These are phyloP conservation scores for slime mould (Dictyostelium discoideum) DNA, from an alignment of 78 protist species.

Conservation along the genomic window DNA sequence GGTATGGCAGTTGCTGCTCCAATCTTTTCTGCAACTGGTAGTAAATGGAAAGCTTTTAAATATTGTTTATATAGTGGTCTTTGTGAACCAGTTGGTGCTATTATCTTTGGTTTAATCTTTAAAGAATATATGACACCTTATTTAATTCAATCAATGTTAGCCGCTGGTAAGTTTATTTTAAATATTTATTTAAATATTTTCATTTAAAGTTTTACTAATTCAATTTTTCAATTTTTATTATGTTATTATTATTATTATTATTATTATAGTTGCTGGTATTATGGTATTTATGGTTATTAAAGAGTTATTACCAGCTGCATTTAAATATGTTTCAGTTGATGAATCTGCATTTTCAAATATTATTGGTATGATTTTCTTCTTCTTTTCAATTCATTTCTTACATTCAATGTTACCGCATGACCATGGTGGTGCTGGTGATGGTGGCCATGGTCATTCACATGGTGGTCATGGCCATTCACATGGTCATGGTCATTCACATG, in stretches of 20 bases:
- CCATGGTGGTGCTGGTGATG: slow-evolving; percentile 9
- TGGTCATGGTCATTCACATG: slow-evolving; percentile 29
- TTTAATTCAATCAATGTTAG: slow-evolving; percentile 75
- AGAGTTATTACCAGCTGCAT: slow-evolving; percentile 77
- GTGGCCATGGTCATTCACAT: slow-evolving; percentile 5
- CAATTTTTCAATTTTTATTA: neutral
- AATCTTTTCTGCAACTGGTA: slow-evolving; percentile 73
- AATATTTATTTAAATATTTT: neutral
- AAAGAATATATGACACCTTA: slow-evolving; percentile 65
- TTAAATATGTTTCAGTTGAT: slow-evolving; percentile 59
- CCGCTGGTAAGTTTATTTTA: slow-evolving; percentile 22
- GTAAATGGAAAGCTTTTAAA: slow-evolving; percentile 85
- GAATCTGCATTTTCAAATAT: slow-evolving; percentile 47
- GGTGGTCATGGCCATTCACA: slow-evolving; percentile 46
- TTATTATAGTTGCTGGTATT: slow-evolving; percentile 76
- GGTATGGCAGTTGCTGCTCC: slow-evolving; percentile 91
- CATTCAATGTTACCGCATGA: slow-evolving; percentile 72
- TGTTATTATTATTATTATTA: neutral
- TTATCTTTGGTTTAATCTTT: slow-evolving; percentile 70
- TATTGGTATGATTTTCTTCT: slow-evolving; percentile 70
- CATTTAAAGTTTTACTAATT: neutral
- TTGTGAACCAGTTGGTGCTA: slow-evolving; percentile 84
- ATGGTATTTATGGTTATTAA: slow-evolving; percentile 77
- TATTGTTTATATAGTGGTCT: slow-evolving; percentile 78
- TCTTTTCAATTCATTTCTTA: slow-evolving; percentile 51